Evolutionary conservation across 192 early-diverging fungal genomes (phyloP).

Genomic region (Rhizophagus prolifer): DNA sequence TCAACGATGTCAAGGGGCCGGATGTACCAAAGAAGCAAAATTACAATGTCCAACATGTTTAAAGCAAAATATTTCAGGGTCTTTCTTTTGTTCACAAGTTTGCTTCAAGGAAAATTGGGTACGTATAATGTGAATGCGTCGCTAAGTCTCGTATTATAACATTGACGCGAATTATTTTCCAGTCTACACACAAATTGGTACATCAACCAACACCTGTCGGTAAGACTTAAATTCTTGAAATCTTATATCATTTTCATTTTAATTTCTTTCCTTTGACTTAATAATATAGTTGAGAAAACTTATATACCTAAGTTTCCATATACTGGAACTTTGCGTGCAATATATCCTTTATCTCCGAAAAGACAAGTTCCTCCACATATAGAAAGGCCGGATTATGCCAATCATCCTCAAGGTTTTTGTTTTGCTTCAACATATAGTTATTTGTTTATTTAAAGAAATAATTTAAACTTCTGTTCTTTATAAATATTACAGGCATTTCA

Average conservation of each 20-base stretch:
- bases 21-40: conserved; percentile 65
- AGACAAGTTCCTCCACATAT: conserved; percentile 68
- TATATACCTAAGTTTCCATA: conserved; percentile 38
- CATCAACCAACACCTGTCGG: background rate
- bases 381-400: conserved; percentile 70
- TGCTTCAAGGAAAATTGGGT: conserved; percentile 78
- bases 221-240: background rate
- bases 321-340: conserved; percentile 68
- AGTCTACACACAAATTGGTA: conserved; percentile 22
- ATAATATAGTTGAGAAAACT: background rate
- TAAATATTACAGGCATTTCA: conserved; percentile 60
- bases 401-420: conserved; percentile 32
- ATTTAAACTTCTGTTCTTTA: background rate
- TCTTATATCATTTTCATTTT: background rate
- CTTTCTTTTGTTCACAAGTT: conserved; percentile 78
- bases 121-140: background rate
- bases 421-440: background rate
- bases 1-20: conserved; percentile 42
- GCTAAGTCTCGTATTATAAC: background rate
- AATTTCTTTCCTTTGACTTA: background rate
- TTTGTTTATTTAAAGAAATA: background rate
- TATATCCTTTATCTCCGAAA: conserved; percentile 72
- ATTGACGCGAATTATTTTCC: background rate
- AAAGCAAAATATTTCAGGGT: conserved; percentile 61
- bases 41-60: conserved; percentile 83